These are phyloP conservation scores for Penicillium soppii DNA, from an alignment of 495 filamentous ascomycete genomes.

Conservation along the genomic window DNA sequence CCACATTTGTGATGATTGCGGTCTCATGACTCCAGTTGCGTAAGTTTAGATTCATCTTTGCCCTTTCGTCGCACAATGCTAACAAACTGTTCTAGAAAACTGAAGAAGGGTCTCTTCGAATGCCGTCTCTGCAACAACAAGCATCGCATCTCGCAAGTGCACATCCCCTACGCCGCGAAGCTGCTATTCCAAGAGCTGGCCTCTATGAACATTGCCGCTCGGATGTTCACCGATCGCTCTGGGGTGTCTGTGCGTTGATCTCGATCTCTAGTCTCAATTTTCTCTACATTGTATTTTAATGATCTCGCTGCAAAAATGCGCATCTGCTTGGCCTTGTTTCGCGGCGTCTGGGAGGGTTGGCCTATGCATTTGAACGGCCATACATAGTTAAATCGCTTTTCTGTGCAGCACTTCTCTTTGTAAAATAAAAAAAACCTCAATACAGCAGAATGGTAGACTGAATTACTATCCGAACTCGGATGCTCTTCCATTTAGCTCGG, in stretches of 20 bases:
- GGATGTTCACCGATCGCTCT: conserved; percentile 84
- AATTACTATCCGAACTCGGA: no score
- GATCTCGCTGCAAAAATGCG: conserved; percentile 27
- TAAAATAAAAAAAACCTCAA: no score
- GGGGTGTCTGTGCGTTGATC: conserved; percentile 47
- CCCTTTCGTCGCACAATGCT: conserved; percentile 10
- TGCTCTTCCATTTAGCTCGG: no score
- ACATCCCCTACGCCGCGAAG: conserved; percentile 98
- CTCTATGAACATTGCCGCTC: conserved; percentile 95
- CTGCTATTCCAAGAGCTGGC: conserved; percentile 97
- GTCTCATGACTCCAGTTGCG: conserved; percentile 98
- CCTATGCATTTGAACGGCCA: conserved; percentile 21
- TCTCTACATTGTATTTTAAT: conserved; percentile 28
- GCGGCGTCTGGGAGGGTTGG: conserved; percentile 28
- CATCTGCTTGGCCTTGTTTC: conserved; percentile 19
- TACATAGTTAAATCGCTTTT: conserved; percentile 23
- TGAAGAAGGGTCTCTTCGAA: conserved; percentile 91
- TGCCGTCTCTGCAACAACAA: conserved; percentile 98
- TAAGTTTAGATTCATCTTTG: conserved; percentile 53
- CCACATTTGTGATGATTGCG: conserved; percentile 98
- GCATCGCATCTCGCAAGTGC: conserved; percentile 93
- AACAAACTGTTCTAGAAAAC: conserved; percentile 62
- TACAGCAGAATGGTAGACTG: no score
- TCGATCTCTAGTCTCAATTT: conserved; percentile 10
- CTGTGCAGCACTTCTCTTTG: no score